Conservation (phyloP, 2,329 filamentous ascomycete species). For the Aspergillus neoniger region DNA sequence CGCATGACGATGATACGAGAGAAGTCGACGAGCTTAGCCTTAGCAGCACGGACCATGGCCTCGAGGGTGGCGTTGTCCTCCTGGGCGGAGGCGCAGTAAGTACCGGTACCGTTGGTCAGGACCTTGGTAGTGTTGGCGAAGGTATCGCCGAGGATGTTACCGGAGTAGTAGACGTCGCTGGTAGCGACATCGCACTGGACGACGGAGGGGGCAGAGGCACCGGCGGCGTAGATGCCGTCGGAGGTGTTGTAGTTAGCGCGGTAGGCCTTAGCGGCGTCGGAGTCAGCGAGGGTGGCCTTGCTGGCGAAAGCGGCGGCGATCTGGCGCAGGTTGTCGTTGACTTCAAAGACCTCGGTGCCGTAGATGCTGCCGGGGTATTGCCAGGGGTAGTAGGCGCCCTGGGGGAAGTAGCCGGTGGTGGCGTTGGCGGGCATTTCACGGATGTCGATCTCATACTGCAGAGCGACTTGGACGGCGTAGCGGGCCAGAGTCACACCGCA, state of each 20-base stretch:
- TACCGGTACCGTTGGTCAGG: slow-evolving; percentile 67
- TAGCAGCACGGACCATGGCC: slow-evolving; percentile 62
- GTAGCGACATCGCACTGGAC: slow-evolving; percentile 68
- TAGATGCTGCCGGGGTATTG: slow-evolving; percentile 63
- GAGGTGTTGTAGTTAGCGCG: slow-evolving; percentile 53
- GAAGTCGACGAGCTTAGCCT: slow-evolving; percentile 64
- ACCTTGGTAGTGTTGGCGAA: slow-evolving; percentile 66
- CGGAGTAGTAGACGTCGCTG: slow-evolving; percentile 71
- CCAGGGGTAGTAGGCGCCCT: slow-evolving; percentile 57
- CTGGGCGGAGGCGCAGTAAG: slow-evolving; percentile 71
- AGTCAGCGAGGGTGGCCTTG: slow-evolving; percentile 57
- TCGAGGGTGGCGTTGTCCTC: slow-evolving; percentile 72
- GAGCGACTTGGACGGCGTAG: slow-evolving; percentile 71
- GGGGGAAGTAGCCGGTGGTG: slow-evolving; percentile 68
- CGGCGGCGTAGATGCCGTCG: slow-evolving; percentile 42
- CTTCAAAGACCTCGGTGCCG: slow-evolving; percentile 70
- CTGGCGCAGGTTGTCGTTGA: slow-evolving; percentile 61
- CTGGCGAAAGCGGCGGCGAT: slow-evolving; percentile 55
- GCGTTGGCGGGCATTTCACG: slow-evolving; percentile 68
- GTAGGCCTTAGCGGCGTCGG: slow-evolving; percentile 53
- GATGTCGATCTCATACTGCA: slow-evolving; percentile 74
- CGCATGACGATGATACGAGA: slow-evolving; percentile 68
- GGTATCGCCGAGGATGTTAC: slow-evolving; percentile 59
- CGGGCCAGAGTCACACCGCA: slow-evolving; percentile 67
- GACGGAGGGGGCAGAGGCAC: slow-evolving; percentile 54